These are phyloP conservation scores for Chaetomium tenue DNA, from an alignment of 495 filamentous ascomycete species.

Conservation along the genomic window DNA sequence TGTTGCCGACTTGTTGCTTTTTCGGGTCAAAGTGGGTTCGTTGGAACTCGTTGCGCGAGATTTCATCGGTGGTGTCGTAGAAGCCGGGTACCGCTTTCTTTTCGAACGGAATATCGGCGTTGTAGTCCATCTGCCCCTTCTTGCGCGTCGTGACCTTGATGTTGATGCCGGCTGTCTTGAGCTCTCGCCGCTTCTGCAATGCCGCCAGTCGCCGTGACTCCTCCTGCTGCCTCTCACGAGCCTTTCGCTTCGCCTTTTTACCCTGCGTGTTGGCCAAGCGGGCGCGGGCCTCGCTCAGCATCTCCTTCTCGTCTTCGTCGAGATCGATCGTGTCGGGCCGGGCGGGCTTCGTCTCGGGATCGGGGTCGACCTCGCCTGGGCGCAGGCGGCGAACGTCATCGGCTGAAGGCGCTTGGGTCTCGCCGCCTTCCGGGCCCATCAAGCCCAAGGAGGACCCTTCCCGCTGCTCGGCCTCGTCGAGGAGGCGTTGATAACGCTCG, in stretches of 20 bases:
- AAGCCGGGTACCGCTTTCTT: slow-evolving; percentile 87
- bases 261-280: slow-evolving; percentile 96
- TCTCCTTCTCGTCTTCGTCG: slow-evolving; percentile 98
- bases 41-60: slow-evolving; percentile 76
- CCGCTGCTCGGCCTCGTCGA: slow-evolving; percentile 92
- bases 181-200: slow-evolving; percentile 90
- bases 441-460: slow-evolving; percentile 80
- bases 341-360: slow-evolving; percentile 96
- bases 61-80: slow-evolving; percentile 86
- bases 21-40: slow-evolving; percentile 87
- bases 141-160: slow-evolving; percentile 93
- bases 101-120: slow-evolving; percentile 97
- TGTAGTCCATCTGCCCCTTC: slow-evolving; percentile 98
- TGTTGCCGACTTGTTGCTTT: slow-evolving; percentile 93
- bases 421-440: slow-evolving; percentile 81
- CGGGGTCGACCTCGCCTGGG: slow-evolving; percentile 92
- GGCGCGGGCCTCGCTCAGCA: slow-evolving; percentile 95
- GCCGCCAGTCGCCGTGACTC: slow-evolving; percentile 86
- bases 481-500: slow-evolving; percentile 91
- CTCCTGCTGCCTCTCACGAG: slow-evolving; percentile 90
- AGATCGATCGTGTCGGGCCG: slow-evolving; percentile 95
- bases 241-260: slow-evolving; percentile 98
- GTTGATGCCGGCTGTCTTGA: slow-evolving; percentile 97
- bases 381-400: slow-evolving; percentile 88
- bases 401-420: slow-evolving; percentile 82